Evolutionary conservation across 2,329 filamentous ascomycete species (phyloP), one percentile per base, ranked within the genome.

Genomic region (Talaromyces rugulosus): DNA sequence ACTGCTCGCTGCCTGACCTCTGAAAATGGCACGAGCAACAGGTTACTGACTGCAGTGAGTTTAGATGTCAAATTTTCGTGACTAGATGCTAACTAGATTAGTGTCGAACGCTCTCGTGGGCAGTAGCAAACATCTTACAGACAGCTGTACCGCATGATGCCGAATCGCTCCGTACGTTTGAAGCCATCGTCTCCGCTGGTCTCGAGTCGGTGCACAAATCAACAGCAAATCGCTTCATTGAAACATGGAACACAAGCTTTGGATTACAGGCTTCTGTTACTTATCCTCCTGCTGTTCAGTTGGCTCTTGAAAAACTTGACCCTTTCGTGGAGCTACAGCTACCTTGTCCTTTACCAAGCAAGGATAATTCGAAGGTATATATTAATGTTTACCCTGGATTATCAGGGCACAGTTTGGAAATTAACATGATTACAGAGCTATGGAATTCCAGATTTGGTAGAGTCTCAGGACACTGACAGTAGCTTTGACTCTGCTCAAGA

Each of bases 191-290:
- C 9, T 74, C 79, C 33, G 77, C 84, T 55, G 83, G 82, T 1
- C 80, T 88, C 31, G 71, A 78, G 27, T 87, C 83, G 52, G 77
- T 77, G 5, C 81, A 84, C 65, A 78, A 76, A 54, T 74, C 72
- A 3, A 79, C 84, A 9, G 79, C 81, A 11, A 84, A 83, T 53
- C 71, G 71, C 3, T 82, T 85, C 1, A 79, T 87, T 30, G 70
- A 75, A 16, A 80, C 84, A 64, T 97, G 92, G 92, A 93, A 92
- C 66, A 72, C 75, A 0, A 83, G 87, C 0, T 92, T 91, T 69
- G 87, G 87, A 23, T 77, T 83, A 16, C 81, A 84, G 44, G 79
- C 85, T 3, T 76, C 77, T 5, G 70, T 92, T 1, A 76, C 84
- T 28, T 94, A 91, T 73, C 89, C 92, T 0, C 74, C 83, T 11